A percentile compares a stretch with the other conserved stretches of the same genome.
phyloP scores from a whole-genome alignment of 257 asterid species.

The Salvia splendens region DNA sequence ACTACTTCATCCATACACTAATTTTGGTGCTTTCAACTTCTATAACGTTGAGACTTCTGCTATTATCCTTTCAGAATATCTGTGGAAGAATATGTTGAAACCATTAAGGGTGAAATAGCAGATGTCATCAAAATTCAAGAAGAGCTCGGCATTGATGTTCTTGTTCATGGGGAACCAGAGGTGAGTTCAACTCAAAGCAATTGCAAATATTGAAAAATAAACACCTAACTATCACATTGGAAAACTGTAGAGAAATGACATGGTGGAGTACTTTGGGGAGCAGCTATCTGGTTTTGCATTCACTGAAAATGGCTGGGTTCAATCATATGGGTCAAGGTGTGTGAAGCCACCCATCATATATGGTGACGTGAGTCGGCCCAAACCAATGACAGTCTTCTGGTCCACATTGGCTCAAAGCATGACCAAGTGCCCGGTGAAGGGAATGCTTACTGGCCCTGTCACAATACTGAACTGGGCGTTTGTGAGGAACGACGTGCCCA shows the following conservation, averaged over 20 bases:
- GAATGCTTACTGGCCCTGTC: constrained; percentile 95
- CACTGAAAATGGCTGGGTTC: constrained; percentile 91
- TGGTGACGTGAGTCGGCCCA: constrained; percentile 91
- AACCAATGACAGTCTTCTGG: constrained; percentile 88
- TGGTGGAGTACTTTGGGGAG: constrained; percentile 95
- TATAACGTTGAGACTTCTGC: constrained; percentile 2
- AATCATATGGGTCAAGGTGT: constrained; percentile 88
- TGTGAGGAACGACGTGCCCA: constrained; percentile 83
- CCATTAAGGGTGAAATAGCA: constrained; percentile 67
- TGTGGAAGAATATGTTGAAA: constrained; percentile 64
- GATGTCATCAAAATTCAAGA: constrained; percentile 76
- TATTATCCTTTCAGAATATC: constrained; percentile 53
- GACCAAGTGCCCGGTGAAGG: constrained; percentile 87
- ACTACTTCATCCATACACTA: background rate
- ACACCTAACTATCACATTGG: constrained; percentile 6
- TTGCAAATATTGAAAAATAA: background rate
- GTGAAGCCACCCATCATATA: constrained; percentile 92
- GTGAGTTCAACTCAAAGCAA: constrained; percentile 34
- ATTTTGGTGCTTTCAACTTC: constrained; percentile 3
- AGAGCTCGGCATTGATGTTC: constrained; percentile 84
- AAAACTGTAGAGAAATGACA: constrained; percentile 74
- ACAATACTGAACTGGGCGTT: constrained; percentile 91
- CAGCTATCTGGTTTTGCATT: constrained; percentile 86
- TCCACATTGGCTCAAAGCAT: constrained; percentile 75
- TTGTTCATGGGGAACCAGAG: constrained; percentile 96